Conservation (phyloP, 192 early-diverging fungal genomes). For the Spizellomyces punctatus region DNA sequence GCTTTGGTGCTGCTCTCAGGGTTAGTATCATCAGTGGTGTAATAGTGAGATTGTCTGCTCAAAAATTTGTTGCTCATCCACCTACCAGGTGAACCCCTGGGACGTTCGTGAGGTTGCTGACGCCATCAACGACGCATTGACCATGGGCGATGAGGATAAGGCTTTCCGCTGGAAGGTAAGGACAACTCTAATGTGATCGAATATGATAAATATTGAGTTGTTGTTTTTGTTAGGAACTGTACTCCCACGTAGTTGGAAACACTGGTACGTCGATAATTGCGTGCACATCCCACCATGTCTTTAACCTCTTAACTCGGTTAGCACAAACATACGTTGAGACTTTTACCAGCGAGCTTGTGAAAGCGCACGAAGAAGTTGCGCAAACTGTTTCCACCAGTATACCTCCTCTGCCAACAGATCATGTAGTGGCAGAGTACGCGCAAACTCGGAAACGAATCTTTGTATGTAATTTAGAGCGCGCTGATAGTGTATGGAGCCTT, state of each 20-base stretch:
- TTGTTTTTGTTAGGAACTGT: slow-evolving; percentile 35
- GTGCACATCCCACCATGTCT: not conserved
- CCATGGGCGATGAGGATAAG: slow-evolving; percentile 51
- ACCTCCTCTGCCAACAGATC: slow-evolving; percentile 36
- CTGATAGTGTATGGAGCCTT: slow-evolving; percentile 2
- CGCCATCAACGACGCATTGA: slow-evolving; percentile 47
- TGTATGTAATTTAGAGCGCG: slow-evolving; percentile 17
- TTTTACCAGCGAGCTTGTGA: slow-evolving; percentile 42
- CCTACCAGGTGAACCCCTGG: slow-evolving; percentile 55
- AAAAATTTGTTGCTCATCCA: not conserved
- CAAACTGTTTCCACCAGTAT: slow-evolving; percentile 41
- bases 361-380: slow-evolving; percentile 41
- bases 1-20: slow-evolving; percentile 55
- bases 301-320: not conserved
- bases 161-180: slow-evolving; percentile 46
- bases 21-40: slow-evolving; percentile 1
- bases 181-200: slow-evolving; percentile 1
- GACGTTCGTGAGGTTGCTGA: slow-evolving; percentile 49
- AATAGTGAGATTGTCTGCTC: not conserved
- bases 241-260: slow-evolving; percentile 41
- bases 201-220: too few species aligned
- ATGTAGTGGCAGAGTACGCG: slow-evolving; percentile 34
- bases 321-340: slow-evolving; percentile 51
- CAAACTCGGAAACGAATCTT: slow-evolving; percentile 40
- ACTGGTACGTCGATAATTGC: slow-evolving; percentile 20